These are phyloP conservation scores for Bigelowiella natans DNA, from an alignment of 78 protist species.

Conservation along the genomic window DNA sequence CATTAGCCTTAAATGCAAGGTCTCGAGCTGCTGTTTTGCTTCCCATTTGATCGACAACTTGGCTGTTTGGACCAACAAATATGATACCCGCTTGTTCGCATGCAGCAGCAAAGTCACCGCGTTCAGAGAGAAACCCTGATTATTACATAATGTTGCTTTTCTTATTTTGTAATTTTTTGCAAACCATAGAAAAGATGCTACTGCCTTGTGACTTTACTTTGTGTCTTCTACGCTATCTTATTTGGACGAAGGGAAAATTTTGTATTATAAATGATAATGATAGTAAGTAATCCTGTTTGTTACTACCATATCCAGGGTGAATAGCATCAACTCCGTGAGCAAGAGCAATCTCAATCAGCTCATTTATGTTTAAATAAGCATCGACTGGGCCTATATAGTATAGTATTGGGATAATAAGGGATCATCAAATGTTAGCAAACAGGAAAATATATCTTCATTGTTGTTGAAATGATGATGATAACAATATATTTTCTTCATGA, in stretches of 20 bases:
- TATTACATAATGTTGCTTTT: too few species aligned
- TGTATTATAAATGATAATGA: background rate
- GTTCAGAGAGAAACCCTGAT: constrained; percentile 36
- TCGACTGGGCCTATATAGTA: background rate
- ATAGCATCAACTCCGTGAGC: constrained; percentile 44
- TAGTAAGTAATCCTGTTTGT: background rate
- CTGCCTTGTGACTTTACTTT: too few species aligned
- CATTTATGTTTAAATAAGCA: constrained; percentile 48
- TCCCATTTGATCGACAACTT: background rate
- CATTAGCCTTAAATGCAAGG: background rate
- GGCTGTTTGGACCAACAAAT: constrained; percentile 21
- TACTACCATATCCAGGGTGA: constrained; percentile 30
- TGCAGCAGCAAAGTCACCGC: constrained; percentile 15
- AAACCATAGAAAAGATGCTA: too few species aligned
- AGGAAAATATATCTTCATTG: too few species aligned
- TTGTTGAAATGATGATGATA: too few species aligned
- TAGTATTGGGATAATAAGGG: too few species aligned
- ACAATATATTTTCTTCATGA: too few species aligned
- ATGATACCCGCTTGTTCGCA: constrained; percentile 15
- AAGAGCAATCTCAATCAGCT: constrained; percentile 43
- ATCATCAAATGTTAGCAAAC: too few species aligned
- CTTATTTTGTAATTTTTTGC: too few species aligned
- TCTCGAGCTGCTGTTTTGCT: constrained; percentile 34
- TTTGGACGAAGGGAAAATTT: too few species aligned
- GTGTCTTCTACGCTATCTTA: too few species aligned